These are phyloP conservation scores for Chaetomium strumarium DNA, from an alignment of 2,329 filamentous ascomycete genomes.

Conservation along the genomic window DNA sequence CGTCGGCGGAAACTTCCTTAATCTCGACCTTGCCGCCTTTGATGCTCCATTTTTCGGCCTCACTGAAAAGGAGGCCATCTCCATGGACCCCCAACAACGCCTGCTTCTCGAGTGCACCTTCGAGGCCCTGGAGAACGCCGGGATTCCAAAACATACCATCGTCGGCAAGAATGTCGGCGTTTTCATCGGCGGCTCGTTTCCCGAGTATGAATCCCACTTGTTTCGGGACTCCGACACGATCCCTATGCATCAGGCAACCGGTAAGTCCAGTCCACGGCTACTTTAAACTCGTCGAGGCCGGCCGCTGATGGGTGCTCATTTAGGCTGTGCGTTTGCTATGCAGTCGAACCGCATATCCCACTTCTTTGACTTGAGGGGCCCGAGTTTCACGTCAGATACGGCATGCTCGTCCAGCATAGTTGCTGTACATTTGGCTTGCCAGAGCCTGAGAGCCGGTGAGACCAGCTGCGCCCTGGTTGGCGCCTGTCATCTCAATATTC, in stretches of 20 bases:
- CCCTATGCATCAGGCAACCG: neutral
- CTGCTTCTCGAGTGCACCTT: neutral
- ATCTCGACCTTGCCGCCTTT: neutral
- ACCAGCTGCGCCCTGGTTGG: neutral
- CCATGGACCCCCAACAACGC: neutral
- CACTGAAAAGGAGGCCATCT: neutral
- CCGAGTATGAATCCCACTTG: neutral
- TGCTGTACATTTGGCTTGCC: conserved; percentile 27
- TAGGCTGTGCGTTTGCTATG: no score
- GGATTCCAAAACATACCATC: neutral
- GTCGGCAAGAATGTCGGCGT: neutral
- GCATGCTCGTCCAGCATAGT: conserved; percentile 16
- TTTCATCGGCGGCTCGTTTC: neutral
- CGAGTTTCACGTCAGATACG: conserved; percentile 18
- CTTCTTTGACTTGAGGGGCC: conserved; percentile 25
- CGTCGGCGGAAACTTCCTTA: neutral
- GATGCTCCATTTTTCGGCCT: neutral
- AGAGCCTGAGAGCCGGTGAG: neutral
- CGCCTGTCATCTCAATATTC: neutral
- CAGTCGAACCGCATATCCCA: conserved; percentile 32
- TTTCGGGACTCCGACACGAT: neutral
- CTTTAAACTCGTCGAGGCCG: no score
- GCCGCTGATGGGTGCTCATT: no score
- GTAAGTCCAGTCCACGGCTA: neutral
- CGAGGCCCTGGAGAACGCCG: neutral